Evolutionary conservation across 805 yeast genomes (phyloP).

Genomic region (Saturnispora besseyi): DNA sequence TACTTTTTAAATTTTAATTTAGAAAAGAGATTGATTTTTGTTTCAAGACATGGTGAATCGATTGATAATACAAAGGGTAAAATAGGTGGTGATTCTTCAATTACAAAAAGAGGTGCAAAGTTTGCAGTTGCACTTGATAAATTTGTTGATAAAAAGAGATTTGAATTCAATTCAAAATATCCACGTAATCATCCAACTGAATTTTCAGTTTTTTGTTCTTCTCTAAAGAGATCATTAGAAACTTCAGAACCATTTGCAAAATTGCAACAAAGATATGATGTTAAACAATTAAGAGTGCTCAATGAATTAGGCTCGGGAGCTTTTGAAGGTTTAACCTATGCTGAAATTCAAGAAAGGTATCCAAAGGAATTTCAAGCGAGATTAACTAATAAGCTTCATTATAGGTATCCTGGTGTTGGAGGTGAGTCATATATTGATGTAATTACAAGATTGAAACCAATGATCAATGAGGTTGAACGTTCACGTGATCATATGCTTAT

Average conservation of each 20-base stretch:
- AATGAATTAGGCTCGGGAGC: constrained; percentile 92
- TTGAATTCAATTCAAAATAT: constrained; percentile 57
- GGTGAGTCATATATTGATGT: constrained; percentile 96
- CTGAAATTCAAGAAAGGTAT: constrained; percentile 60
- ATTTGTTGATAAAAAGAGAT: constrained; percentile 65
- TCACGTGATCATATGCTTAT: constrained; percentile 79
- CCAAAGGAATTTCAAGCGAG: constrained; percentile 79
- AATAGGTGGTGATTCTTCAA: constrained; percentile 84
- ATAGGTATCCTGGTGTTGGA: constrained; percentile 94
- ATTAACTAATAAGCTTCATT: constrained; percentile 65
- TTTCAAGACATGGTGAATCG: constrained; percentile 91
- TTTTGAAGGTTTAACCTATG: constrained; percentile 88
- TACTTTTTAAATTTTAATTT: constrained; percentile 83
- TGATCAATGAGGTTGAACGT: constrained; percentile 87
- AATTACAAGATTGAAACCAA: constrained; percentile 77
- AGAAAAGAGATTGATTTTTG: constrained; percentile 85
- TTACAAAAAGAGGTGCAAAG: constrained; percentile 70
- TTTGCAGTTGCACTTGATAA: constrained; percentile 65
- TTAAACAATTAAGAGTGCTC: constrained; percentile 86
- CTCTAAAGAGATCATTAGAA: constrained; percentile 70
- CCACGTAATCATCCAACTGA: constrained; percentile 42
- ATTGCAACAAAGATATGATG: constrained; percentile 43
- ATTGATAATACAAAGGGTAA: constrained; percentile 75
- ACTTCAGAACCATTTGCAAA: constrained; percentile 74
- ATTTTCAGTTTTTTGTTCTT: constrained; percentile 72